These are phyloP conservation scores for Thinopyrum obtusiflorum DNA, from an alignment of 202 grass and related monocot species.

Conservation along the genomic window DNA sequence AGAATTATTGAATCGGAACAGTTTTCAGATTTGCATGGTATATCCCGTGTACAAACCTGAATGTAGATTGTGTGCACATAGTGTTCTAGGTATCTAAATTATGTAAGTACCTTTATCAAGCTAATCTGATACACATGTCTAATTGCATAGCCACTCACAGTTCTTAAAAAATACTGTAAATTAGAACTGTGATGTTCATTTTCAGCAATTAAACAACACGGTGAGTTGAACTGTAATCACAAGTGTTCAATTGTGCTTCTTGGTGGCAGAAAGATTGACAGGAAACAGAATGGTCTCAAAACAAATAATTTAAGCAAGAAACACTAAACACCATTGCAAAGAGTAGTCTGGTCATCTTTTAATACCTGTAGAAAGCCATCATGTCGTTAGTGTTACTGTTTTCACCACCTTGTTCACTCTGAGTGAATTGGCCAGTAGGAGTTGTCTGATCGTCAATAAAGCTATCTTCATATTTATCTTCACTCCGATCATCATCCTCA, in stretches of 20 bases:
- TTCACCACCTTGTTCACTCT: slow-evolving; percentile 37
- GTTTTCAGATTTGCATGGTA: slow-evolving; percentile 7
- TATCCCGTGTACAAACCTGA: neutral
- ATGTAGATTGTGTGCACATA: neutral
- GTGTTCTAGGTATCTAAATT: slow-evolving; percentile 13
- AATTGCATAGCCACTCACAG: neutral
- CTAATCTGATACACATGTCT: neutral
- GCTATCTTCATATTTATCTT: slow-evolving; percentile 80
- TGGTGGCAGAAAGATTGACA: neutral
- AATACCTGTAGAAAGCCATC: slow-evolving; percentile 89
- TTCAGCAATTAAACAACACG: neutral
- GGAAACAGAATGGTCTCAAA: neutral
- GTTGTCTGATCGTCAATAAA: slow-evolving; percentile 80
- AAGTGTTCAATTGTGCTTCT: neutral
- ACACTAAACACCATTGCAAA: neutral
- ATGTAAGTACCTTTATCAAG: neutral
- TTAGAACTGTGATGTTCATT: neutral
- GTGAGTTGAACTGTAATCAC: neutral
- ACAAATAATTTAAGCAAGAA: neutral
- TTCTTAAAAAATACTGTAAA: neutral
- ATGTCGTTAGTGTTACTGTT: slow-evolving; percentile 47
- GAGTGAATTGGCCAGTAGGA: slow-evolving; percentile 42
- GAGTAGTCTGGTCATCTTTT: neutral
- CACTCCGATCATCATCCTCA: slow-evolving; percentile 52
- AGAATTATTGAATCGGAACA: neutral